Conservation (phyloP, 148 eudicot species). For the Rhododendron williamsianum region DNA sequence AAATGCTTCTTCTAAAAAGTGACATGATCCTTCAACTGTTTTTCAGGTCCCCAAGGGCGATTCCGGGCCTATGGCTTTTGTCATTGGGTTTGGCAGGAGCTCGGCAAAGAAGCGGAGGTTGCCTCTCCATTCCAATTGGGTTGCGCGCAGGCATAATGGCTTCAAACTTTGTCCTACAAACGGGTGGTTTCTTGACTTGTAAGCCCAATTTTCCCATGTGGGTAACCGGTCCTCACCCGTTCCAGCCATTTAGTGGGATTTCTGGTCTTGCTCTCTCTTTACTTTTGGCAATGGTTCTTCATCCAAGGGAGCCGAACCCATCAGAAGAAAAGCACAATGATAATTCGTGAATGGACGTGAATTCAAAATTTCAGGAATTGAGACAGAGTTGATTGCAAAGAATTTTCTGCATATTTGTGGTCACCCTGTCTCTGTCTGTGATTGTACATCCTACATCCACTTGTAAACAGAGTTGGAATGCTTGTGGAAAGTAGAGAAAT, state of each 20-base stretch:
- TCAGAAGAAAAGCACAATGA: conserved; percentile 20
- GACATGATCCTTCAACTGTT: neutral
- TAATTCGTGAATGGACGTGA: conserved; percentile 24
- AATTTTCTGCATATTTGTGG: neutral
- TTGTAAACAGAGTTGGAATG: neutral
- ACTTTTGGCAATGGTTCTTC: conserved; percentile 49
- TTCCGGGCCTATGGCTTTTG: conserved; percentile 81
- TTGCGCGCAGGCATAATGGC: conserved; percentile 76
- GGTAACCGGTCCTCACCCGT: conserved; percentile 67
- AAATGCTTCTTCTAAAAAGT: neutral
- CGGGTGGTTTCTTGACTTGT: conserved; percentile 57
- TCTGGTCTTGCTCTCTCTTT: conserved; percentile 60
- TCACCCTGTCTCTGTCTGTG: neutral
- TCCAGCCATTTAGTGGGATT: conserved; percentile 68
- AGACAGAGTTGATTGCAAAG: neutral
- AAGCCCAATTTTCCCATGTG: conserved; percentile 44
- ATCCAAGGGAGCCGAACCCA: conserved; percentile 45
- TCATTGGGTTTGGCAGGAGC: conserved; percentile 70
- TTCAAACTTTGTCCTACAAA: conserved; percentile 50
- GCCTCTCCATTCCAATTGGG: conserved; percentile 76
- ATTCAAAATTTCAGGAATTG: neutral
- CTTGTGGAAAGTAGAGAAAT: neutral
- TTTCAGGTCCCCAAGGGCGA: conserved; percentile 60
- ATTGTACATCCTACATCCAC: neutral
- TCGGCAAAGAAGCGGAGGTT: conserved; percentile 61